These are phyloP conservation scores for Aaosphaeria pasadenensis DNA, from an alignment of 2,329 filamentous ascomycete genomes.

Conservation along the genomic window DNA sequence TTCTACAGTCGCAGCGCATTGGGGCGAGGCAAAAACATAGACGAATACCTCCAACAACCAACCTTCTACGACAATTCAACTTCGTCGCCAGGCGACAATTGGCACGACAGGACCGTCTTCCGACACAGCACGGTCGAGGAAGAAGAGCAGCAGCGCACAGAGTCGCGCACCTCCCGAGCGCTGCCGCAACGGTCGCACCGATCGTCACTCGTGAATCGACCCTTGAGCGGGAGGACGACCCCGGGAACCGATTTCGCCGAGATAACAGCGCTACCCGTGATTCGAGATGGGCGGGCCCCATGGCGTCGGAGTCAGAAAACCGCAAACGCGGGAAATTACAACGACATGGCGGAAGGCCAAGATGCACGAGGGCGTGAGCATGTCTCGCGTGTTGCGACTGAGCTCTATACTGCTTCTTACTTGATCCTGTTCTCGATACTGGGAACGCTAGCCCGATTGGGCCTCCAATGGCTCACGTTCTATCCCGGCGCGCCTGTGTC, in stretches of 20 bases:
- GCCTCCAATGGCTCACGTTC: conserved; percentile 72
- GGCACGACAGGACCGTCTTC: conserved; percentile 31
- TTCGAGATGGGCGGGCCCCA: conserved; percentile 45
- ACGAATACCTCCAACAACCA: conserved; percentile 2
- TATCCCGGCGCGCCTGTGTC: conserved; percentile 75
- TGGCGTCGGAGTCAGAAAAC: conserved; percentile 4
- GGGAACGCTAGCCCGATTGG: conserved; percentile 79
- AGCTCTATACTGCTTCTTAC: conserved; percentile 68
- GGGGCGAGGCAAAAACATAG: conserved; percentile 6
- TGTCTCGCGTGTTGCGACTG: not conserved
- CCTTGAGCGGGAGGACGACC: not conserved
- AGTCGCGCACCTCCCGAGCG: not conserved
- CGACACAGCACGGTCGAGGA: conserved; percentile 2
- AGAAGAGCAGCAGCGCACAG: not conserved
- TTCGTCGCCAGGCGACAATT: conserved; percentile 40
- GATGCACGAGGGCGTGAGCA: not conserved
- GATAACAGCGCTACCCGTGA: conserved; percentile 37
- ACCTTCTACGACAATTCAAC: conserved; percentile 25
- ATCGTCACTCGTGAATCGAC: not conserved
- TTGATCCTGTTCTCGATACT: conserved; percentile 81
- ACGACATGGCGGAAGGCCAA: conserved; percentile 3
- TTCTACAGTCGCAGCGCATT: conserved; percentile 1
- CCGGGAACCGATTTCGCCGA: conserved; percentile 31
- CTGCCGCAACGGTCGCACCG: not conserved
- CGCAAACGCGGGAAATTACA: not conserved